These are phyloP conservation scores for Elongisporangium anandrum DNA, from an alignment of 352 stramenopile genomes.

Conservation along the genomic window DNA sequence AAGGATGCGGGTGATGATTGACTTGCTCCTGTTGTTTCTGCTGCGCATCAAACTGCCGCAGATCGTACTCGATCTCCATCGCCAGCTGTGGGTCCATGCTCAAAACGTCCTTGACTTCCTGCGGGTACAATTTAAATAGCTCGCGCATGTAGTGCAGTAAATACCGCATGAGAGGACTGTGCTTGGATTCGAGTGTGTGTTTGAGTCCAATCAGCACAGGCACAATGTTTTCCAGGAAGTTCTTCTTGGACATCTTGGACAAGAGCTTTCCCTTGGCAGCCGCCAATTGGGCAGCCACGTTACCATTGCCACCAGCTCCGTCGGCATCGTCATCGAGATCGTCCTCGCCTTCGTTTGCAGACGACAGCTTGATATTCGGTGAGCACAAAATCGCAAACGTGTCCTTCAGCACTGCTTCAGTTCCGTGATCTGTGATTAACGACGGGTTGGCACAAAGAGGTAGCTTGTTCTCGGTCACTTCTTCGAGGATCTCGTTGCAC, in stretches of 20 bases:
- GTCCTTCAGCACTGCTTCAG: conserved; percentile 86
- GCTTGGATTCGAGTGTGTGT: conserved; percentile 90
- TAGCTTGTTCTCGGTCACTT: conserved; percentile 82
- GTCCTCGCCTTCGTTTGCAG: conserved; percentile 44
- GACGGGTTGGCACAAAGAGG: conserved; percentile 68
- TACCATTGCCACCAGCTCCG: conserved; percentile 20
- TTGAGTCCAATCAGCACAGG: conserved; percentile 96
- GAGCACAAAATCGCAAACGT: conserved; percentile 85
- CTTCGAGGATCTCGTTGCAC: conserved; percentile 91
- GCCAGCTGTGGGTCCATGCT: conserved; percentile 91
- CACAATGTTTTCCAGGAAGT: conserved; percentile 96
- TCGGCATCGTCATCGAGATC: conserved; percentile 69
- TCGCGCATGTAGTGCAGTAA: conserved; percentile 94
- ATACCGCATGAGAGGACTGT: conserved; percentile 92
- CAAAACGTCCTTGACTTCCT: conserved; percentile 93
- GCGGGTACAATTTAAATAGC: conserved; percentile 91
- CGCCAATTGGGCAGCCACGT: conserved; percentile 68
- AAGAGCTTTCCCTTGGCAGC: conserved; percentile 92
- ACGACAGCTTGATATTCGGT: conserved; percentile 82
- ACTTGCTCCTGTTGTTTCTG: conserved; percentile 46
- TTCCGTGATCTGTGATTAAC: conserved; percentile 77
- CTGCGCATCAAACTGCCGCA: conserved; percentile 74
- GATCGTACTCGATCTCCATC: conserved; percentile 96
- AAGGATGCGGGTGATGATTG: neutral
- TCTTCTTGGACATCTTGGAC: conserved; percentile 96